Percentiles rank a stretch among this genome's conserved stretches.
Conservation (phyloP, 495 filamentous ascomycete genomes). For the Evansstolkia leycettana region DNA sequence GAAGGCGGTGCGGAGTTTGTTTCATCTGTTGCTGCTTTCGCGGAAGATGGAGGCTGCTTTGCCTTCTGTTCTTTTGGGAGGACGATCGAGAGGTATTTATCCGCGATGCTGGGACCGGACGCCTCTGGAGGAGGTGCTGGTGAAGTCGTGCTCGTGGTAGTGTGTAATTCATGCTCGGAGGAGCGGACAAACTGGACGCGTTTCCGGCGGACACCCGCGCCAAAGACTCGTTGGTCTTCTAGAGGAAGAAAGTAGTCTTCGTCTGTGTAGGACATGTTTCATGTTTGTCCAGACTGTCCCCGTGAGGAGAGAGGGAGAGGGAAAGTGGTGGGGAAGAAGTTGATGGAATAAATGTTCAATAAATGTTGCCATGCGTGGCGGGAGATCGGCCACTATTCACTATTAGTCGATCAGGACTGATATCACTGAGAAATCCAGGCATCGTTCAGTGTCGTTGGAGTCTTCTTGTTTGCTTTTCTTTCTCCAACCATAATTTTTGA, state of each 20-base stretch:
- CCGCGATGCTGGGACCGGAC: conserved; percentile 26
- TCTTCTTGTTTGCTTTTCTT: not conserved
- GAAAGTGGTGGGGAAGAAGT: not conserved
- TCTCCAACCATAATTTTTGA: conserved; percentile 1
- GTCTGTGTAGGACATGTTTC: conserved; percentile 12
- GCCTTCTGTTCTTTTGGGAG: conserved; percentile 25
- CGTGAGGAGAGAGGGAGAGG: not conserved
- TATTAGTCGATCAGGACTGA: no score
- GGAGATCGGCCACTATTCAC: conserved; percentile 9
- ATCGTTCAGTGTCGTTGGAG: no score
- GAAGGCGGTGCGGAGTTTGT: conserved; percentile 9
- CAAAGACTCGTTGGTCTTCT: conserved; percentile 64
- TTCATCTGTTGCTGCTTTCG: not conserved
- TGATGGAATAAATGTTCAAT: not conserved
- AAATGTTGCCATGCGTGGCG: not conserved
- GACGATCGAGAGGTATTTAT: conserved; percentile 64
- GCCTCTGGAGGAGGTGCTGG: conserved; percentile 2
- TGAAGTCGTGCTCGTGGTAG: conserved; percentile 18
- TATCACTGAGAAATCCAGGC: no score
- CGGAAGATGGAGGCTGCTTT: conserved; percentile 4
- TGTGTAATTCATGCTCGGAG: conserved; percentile 32
- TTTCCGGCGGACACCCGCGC: conserved; percentile 63
- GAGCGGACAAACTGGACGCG: conserved; percentile 73
- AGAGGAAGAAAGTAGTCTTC: conserved; percentile 57
- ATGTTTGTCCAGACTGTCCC: conserved; percentile 6